Evolutionary conservation across 768 basidiomycete species (phyloP).

Genomic region (Tricholoma furcatifolium): DNA sequence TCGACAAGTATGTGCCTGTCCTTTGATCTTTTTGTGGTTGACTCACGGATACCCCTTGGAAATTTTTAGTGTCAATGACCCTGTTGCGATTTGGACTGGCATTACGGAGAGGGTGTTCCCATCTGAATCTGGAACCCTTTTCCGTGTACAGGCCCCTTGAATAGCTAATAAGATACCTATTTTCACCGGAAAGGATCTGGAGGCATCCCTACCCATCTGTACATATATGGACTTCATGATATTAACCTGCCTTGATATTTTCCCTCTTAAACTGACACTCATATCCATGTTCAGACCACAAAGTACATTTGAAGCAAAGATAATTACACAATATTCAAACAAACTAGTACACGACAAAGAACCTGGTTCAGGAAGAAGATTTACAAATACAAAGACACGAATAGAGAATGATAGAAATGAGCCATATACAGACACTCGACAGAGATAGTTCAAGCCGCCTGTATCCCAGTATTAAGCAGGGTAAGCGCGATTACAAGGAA

Average conservation of each 20-base stretch:
- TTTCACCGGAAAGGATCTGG: too few species aligned
- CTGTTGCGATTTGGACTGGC: constrained; percentile 46
- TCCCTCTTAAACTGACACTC: not conserved
- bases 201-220: too few species aligned
- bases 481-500: not conserved
- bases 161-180: not conserved
- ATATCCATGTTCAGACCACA: not conserved
- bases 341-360: not conserved
- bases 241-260: too few species aligned
- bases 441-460: not conserved
- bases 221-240: too few species aligned
- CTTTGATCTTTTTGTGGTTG: not conserved
- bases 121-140: not conserved
- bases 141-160: constrained; percentile 11
- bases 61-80: constrained; percentile 49
- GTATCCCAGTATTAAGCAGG: not conserved
- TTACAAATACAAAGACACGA: not conserved
- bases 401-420: not conserved
- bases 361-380: not conserved
- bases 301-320: not conserved
- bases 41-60: not conserved
- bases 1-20: constrained; percentile 40
- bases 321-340: not conserved
- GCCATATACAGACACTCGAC: not conserved
- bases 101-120: constrained; percentile 8